Base-by-base conservation (phyloP, 2,329 filamentous ascomycete species). In the Lachnum nothofagi region DNA sequence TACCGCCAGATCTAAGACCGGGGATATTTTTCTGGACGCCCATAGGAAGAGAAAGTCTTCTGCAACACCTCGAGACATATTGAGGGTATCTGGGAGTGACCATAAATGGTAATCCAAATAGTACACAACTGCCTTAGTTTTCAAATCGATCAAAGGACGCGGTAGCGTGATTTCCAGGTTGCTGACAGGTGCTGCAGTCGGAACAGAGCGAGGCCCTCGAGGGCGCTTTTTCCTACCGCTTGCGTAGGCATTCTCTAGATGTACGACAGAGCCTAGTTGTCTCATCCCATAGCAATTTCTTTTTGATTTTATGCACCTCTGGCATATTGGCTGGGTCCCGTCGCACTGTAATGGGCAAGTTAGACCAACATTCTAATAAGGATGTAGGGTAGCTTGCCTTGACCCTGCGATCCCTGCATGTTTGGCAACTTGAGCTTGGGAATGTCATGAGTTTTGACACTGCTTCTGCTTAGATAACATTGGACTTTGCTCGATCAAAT, bases 161-260 rank as follows among this genome's bases (percentile, higher is more conserved):
- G 4, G 29, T 22, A n/a, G 19, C 8, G 10, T 5, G 24, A 37
- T 3, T 22, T 38, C 24, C 10, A 48, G 29, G 12, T 39, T 46
- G 17, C 46, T 44, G 24, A 57, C 14, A 56, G n/a, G 24, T 16
- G 38, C 12, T 5, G 48, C 5, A 24, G 34, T 42, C 16, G 42
- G 19, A 14, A 29, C 57, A 33, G 63, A 57, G 23, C 64, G 63
- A 33, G 64, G 64, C n/a, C 64, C 64, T 55, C 63, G 52, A 14
- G 64, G 64, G 2, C 64, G 61, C 42, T 65, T 65, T n/a, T 19
- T 49, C 25, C 55, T 41, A 4, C 64, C 64, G 34, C 59, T 63
- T 38, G 62, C 63, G 40, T 62, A 66, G 4, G 23, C 37, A 24
- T 64, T 66, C 44, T 66, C 64, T 29, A 53, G 23, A 34, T 65